phyloP scores from a whole-genome alignment of 768 basidiomycete genomes.

The Gyrodon lividus region DNA sequence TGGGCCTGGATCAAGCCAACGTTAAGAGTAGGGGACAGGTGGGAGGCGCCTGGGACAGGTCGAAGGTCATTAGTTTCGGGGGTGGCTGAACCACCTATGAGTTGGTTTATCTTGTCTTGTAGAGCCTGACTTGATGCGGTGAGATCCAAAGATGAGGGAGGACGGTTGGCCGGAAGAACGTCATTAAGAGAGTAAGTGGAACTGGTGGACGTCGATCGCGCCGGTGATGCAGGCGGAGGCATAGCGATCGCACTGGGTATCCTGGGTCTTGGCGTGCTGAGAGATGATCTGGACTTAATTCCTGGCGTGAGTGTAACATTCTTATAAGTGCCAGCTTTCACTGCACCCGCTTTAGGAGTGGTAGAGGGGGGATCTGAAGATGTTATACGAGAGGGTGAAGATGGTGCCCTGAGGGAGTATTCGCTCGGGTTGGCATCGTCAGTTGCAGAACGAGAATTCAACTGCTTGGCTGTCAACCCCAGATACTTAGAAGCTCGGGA shows the following conservation, averaged over 20 bases:
- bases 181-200: conserved; percentile 41
- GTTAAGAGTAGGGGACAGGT: conserved; percentile 42
- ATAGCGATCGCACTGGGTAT: conserved; percentile 74
- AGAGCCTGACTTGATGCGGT: conserved; percentile 40
- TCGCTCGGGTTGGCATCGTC: conserved; percentile 16
- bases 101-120: conserved; percentile 49
- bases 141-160: conserved; percentile 33
- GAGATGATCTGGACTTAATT: conserved; percentile 32
- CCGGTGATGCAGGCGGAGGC: conserved; percentile 77
- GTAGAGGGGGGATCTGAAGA: conserved; percentile 54
- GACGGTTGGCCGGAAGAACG: conserved; percentile 13
- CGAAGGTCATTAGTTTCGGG: conserved; percentile 11
- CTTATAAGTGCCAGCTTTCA: conserved; percentile 16
- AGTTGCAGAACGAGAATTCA: conserved; percentile 44
- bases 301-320: conserved; percentile 19
- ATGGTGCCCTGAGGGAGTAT: conserved; percentile 27
- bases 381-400: conserved; percentile 36
- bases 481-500: conserved; percentile 84
- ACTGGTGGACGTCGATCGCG: conserved; percentile 30
- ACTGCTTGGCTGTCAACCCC: conserved; percentile 80
- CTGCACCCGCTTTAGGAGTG: conserved; percentile 60
- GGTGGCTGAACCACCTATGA: conserved; percentile 35
- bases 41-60: conserved; percentile 25
- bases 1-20: conserved; percentile 6
- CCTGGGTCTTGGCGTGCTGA: conserved; percentile 59